Evolutionary conservation across 176 grass and related monocot genomes (phyloP).

Genomic region (barley (Hordeum vulgare)): DNA sequence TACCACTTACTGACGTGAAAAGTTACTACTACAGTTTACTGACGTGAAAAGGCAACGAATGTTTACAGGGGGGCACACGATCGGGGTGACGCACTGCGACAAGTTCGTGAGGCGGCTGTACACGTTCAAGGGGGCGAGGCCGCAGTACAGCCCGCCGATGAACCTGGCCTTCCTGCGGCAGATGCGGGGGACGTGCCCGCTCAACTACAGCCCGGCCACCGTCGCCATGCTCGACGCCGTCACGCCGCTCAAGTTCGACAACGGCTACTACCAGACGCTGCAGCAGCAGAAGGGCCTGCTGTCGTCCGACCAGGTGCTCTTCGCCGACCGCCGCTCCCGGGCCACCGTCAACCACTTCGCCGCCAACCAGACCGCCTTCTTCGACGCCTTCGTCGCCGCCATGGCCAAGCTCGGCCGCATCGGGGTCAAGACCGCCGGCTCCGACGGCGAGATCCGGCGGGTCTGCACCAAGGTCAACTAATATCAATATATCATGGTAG

Average conservation of each 20-base stretch:
- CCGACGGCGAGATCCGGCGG: slow-evolving; percentile 55
- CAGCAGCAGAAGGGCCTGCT: slow-evolving; percentile 75
- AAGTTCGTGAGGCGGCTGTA: slow-evolving; percentile 82
- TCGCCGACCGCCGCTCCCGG: slow-evolving; percentile 63
- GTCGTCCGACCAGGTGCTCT: slow-evolving; percentile 70
- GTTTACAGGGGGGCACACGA: slow-evolving; percentile 60
- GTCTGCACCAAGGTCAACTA: slow-evolving; percentile 80
- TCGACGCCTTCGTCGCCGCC: slow-evolving; percentile 55
- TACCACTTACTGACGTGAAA: not conserved
- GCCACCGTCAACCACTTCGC: slow-evolving; percentile 71
- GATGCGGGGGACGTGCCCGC: slow-evolving; percentile 73
- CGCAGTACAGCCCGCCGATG: slow-evolving; percentile 49
- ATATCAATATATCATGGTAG: not conserved
- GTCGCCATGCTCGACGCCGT: slow-evolving; percentile 67
- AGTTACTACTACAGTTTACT: too few relatives aligned
- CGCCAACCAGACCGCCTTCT: slow-evolving; percentile 84
- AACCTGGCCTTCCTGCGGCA: slow-evolving; percentile 67
- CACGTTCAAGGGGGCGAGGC: slow-evolving; percentile 42
- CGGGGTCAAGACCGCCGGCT: slow-evolving; percentile 51
- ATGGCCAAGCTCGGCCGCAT: slow-evolving; percentile 74
- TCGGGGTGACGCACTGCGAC: slow-evolving; percentile 84
- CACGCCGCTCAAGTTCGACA: slow-evolving; percentile 67
- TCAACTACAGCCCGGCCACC: slow-evolving; percentile 44
- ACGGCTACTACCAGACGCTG: slow-evolving; percentile 69
- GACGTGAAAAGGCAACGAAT: not conserved